phyloP scores from a whole-genome alignment of 495 filamentous ascomycete genomes.

The Lasiosphaeris hirsuta region DNA sequence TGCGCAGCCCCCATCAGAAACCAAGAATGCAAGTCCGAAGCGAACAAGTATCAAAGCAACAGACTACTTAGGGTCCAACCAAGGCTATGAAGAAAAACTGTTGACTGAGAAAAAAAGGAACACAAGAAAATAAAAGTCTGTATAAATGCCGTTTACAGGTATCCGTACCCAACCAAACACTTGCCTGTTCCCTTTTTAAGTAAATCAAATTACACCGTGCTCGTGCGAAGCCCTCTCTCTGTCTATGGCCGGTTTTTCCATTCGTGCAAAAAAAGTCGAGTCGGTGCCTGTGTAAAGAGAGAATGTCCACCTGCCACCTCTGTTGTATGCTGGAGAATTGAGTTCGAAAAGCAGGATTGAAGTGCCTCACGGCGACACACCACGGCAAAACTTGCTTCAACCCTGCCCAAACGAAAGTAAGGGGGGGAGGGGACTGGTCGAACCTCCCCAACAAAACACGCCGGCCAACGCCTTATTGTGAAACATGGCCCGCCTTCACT shows the following conservation, averaged over 20 bases:
- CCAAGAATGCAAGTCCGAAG: not conserved
- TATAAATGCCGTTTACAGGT: constrained; percentile 23
- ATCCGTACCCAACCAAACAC: constrained; percentile 21
- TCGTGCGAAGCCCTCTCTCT: constrained; percentile 37
- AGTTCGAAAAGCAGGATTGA: constrained; percentile 8
- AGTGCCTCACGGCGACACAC: no score
- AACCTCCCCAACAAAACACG: constrained; percentile 10
- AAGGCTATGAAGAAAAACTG: constrained; percentile 11
- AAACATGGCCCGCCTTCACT: constrained; percentile 13
- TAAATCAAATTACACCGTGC: constrained; percentile 41
- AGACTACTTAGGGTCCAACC: not conserved
- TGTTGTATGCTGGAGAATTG: constrained; percentile 6
- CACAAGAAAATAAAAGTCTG: constrained; percentile 24
- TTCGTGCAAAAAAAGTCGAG: constrained; percentile 31
- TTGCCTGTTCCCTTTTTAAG: constrained; percentile 26
- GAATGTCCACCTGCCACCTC: not conserved
- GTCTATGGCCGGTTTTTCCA: constrained; percentile 40
- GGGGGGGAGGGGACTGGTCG: not conserved
- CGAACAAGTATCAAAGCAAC: constrained; percentile 6
- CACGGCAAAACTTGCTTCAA: no score
- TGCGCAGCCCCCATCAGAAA: not conserved
- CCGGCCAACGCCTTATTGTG: constrained; percentile 28
- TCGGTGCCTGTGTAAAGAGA: constrained; percentile 3
- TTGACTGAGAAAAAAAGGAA: not conserved
- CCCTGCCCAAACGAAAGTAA: no score